Conservation (phyloP, 345 rosid species). For the Gossypioides kirkii region DNA sequence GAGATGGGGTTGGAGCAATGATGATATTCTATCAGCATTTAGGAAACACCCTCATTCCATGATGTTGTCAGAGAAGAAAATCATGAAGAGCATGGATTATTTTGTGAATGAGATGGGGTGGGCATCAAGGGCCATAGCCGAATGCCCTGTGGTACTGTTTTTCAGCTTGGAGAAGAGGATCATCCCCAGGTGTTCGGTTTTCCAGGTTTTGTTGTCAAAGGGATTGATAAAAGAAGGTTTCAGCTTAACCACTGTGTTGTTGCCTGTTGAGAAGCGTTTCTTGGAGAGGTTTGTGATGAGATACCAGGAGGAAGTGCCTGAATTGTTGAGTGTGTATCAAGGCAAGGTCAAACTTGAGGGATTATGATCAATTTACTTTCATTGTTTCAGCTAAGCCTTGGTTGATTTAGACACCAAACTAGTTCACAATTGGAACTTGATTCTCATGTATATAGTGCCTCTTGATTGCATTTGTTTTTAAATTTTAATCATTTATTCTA, state of each 20-base stretch:
- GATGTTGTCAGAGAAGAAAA: conserved; percentile 46
- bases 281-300: conserved; percentile 39
- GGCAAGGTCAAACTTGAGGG: conserved; percentile 20
- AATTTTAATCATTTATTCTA: no score
- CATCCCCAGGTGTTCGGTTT: conserved; percentile 42
- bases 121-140: conserved; percentile 29
- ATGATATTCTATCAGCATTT: conserved; percentile 39
- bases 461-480: not conserved
- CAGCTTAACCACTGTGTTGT: conserved; percentile 35
- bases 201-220: conserved; percentile 31
- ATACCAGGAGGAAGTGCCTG: conserved; percentile 36
- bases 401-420: not conserved
- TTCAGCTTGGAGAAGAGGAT: conserved; percentile 53
- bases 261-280: conserved; percentile 33
- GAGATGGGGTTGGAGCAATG: conserved; percentile 56
- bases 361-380: not conserved
- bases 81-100: conserved; percentile 40
- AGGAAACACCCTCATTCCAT: conserved; percentile 48
- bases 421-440: not conserved
- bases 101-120: conserved; percentile 41
- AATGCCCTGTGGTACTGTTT: conserved; percentile 32
- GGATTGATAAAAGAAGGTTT: conserved; percentile 40
- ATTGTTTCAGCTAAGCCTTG: not conserved
- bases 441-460: not conserved
- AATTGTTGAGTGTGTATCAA: conserved; percentile 33